These are phyloP conservation scores for Leucogyrophana mollusca DNA, from an alignment of 768 basidiomycete genomes.

Conservation along the genomic window DNA sequence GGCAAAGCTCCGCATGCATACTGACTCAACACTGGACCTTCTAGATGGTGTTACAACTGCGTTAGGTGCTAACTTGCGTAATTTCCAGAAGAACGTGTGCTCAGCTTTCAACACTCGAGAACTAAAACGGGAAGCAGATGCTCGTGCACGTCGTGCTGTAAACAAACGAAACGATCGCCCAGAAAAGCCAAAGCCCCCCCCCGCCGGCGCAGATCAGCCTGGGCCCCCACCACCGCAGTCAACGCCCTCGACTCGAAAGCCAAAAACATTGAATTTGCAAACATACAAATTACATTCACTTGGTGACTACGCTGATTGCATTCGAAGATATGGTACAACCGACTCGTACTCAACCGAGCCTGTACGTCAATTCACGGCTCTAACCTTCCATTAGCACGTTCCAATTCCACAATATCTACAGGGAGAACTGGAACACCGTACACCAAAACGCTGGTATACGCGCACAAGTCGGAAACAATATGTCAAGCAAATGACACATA, in stretches of 20 bases:
- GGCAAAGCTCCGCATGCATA: constrained; percentile 27
- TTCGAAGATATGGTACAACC: constrained; percentile 29
- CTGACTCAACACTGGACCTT: constrained; percentile 8
- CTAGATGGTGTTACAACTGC: not conserved
- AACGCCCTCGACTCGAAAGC: not conserved
- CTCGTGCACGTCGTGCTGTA: constrained; percentile 12
- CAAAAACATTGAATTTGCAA: constrained; percentile 7
- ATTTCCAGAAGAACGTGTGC: constrained; percentile 23
- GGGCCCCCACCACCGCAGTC: too few species aligned
- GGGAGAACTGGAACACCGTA: constrained; percentile 12
- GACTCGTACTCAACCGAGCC: constrained; percentile 34
- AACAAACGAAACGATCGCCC: too few species aligned
- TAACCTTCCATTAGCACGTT: not conserved
- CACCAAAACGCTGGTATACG: constrained; percentile 1
- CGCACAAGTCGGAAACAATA: constrained; percentile 1
- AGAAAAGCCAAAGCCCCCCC: too few species aligned
- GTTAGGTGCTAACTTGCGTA: constrained; percentile 21
- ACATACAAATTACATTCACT: constrained; percentile 36
- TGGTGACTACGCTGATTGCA: constrained; percentile 27
- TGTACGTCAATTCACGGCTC: constrained; percentile 14
- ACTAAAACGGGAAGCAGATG: constrained; percentile 25
- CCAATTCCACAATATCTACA: not conserved
- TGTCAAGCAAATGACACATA: constrained; percentile 3
- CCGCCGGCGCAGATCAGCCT: not conserved
- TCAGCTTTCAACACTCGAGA: constrained; percentile 25